Evolutionary conservation across 768 basidiomycete species (phyloP), one percentile per base, ranked within the genome.

Genomic region (Hypsizygus marmoreus): DNA sequence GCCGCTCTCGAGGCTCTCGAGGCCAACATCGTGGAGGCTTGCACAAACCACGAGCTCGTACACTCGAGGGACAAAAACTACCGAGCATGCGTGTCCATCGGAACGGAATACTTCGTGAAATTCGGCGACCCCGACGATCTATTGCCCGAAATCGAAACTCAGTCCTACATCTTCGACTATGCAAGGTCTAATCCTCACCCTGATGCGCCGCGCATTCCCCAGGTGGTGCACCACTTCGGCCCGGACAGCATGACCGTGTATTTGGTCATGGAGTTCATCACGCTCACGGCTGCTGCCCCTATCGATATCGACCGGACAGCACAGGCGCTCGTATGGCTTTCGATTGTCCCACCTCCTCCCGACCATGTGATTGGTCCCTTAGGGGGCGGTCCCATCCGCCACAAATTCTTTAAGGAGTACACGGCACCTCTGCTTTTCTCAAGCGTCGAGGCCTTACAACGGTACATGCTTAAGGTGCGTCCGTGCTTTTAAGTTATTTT

Each of bases 401-500:
- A 60, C 43, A 38, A 26, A 23, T 16, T 60, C 29, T 61, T 60
- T 42, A 58, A 58, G 40, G 43, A 51, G 34, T 39, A 47, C 32
- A 30, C 24, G 45, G 59, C 56, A 29, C 54, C 56, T 42, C 47
- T 54, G 37, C 26, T 29, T 43, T 58, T 60, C 46, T 49, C 48
- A 30, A 61, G 58, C 37, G 22, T 51, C 20, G 34, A 46, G 30
- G 58, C 55, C 19, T 44, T 61, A 28, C 23, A 59, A 34, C 36
- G 30, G 2, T 59, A 51, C 37, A 43, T 54, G 44, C 47, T 43
- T 35, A 35, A 38, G 47, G 53, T 59, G 37, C 32, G 52, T 52
- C 46, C 33, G 24, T 43, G 19, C 31, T 49, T 45, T 37, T 23
- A 19, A 20, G 24, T 37, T 37, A 34, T 24, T n/a, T n/a, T n/a